Evolutionary conservation across 805 yeast genomes (phyloP), one percentile per base, ranked within the genome.

Genomic region (Starmerella potacharoeniae): DNA sequence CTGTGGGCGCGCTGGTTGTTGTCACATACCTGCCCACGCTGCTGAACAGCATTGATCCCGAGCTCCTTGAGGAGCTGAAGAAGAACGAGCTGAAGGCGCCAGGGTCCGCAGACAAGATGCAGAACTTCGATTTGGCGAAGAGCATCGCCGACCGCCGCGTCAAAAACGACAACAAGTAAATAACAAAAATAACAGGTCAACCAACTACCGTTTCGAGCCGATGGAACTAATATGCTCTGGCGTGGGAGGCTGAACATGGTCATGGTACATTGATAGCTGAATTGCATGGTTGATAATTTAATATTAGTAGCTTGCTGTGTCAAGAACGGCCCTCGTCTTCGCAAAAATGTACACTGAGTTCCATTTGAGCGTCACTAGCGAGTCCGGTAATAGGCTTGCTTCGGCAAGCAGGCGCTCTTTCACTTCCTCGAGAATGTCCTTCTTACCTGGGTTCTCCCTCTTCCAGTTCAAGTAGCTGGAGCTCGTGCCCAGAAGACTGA

Each of bases 381-480:
- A 64, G 71, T 75, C 55, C 75, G 75, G 36, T 75, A 68, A 64
- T 77, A 85, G 76, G 6, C 77, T 77, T 54, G 77, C 69, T 13
- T 62, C 63, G n/a, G 62, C 62, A 51, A 73, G 71, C 58, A 82
- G 63, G 56, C 76, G 78, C n/a, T 71, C 69, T 16, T 75, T 66
- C 55, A 77, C 72, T 36, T 65, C 60, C 40, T 79, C 82, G 1
- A 77, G 75, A 28, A 81, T 69, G 62, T 80, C 83, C 9, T 63
- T 65, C 37, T 66, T 70, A 2, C 61, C 64, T 11, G 71, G 70
- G 55, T 80, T 69, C 7, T 65, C 73, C 52, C 66, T 69, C 68
- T 75, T 56, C 87, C 88, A 66, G 68, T 78, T 72, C 67, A 83
- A 86, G 66, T 77, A 79, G 1, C 85, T 77, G 63, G 95, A 84